Evolutionary conservation across 2,329 filamentous ascomycete species (phyloP).

Genomic region (Pseudogymnoascus pannorum): DNA sequence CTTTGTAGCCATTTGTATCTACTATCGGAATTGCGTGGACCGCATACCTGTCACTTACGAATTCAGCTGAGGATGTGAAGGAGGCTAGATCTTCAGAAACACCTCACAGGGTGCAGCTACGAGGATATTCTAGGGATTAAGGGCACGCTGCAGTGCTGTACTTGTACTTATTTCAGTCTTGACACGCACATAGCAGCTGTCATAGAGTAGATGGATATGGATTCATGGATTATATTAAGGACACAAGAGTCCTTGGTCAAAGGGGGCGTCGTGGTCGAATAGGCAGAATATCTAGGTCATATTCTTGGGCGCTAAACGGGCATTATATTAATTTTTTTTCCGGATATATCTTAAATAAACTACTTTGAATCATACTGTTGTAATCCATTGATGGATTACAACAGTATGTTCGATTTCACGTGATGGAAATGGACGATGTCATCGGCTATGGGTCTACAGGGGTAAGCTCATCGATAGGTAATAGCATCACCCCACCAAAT

Average conservation of each 20-base stretch:
- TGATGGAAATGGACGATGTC: slow-evolving; percentile 3
- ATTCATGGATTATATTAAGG: slow-evolving; percentile 1
- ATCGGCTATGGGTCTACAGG: slow-evolving; percentile 6
- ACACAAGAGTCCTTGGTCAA: background rate
- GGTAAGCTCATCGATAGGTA: slow-evolving; percentile 7
- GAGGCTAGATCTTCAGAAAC: slow-evolving; percentile 14
- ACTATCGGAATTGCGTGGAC: slow-evolving; percentile 97
- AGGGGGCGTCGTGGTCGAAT: background rate
- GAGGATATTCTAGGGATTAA: background rate
- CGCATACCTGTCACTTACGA: slow-evolving; percentile 87
- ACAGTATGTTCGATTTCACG: too few species aligned
- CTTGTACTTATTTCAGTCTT: background rate
- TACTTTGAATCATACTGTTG: background rate
- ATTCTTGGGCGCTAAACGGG: background rate
- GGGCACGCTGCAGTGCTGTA: background rate
- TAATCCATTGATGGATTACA: background rate
- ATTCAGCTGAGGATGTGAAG: slow-evolving; percentile 58
- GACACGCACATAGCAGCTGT: background rate
- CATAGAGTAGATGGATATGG: background rate
- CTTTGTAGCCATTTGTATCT: slow-evolving; percentile 78
- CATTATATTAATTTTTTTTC: background rate
- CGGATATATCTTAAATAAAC: background rate
- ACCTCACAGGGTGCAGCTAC: background rate
- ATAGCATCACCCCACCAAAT: slow-evolving; percentile 10
- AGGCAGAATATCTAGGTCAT: background rate